Evolutionary conservation across 371 early-diverging fungal species (phyloP), one percentile per base, ranked within the genome.

Genomic region (Batrachochytrium dendrobatidis): DNA sequence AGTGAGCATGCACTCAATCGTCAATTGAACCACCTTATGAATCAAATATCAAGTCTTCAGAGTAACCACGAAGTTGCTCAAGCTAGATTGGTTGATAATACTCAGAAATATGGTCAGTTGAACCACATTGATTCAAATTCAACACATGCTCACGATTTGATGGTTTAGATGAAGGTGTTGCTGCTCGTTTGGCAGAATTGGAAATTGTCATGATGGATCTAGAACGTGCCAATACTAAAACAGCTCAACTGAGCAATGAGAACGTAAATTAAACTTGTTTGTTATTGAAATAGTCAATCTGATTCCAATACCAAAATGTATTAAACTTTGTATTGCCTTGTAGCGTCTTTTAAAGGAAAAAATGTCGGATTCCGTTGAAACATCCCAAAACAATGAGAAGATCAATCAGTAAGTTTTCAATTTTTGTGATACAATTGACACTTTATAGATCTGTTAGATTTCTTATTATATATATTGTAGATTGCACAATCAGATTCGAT

Each of bases 121-220:
- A 25, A 60, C 8, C 4, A n/a, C 0, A 5, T 32, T 34, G 17
- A 17, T 22, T 17, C 45, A 53, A 44, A 34, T 33, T 39, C 5
- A 56, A 58, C 59, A 8, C 31, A 31, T 49, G 15, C 26, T 22
- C 20, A 34, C 26, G 0, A 1, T 17, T 24, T 6, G 31, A 25
- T 31, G 54, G 34, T 4, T n/a, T 39, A 69, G 90, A 92, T 64
- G 87, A 89, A 53, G 88, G 90, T 55, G 84, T 91, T 25, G 85
- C 87, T 0, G 86, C 82, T 22, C 87, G 86, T 67, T 72, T 91
- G 15, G 94, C 91, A 1, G 94, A 94, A 60, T 71, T 91, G 44
- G 93, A 92, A 64, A 90, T 94, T 53, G 78, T 90, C 5, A 77
- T 83, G 43, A 76, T 85, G 65, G 94, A 94, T 58, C 74, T 91